Base-by-base conservation (phyloP, 345 rosid species). In the Rhodomyrtus tomentosa region DNA sequence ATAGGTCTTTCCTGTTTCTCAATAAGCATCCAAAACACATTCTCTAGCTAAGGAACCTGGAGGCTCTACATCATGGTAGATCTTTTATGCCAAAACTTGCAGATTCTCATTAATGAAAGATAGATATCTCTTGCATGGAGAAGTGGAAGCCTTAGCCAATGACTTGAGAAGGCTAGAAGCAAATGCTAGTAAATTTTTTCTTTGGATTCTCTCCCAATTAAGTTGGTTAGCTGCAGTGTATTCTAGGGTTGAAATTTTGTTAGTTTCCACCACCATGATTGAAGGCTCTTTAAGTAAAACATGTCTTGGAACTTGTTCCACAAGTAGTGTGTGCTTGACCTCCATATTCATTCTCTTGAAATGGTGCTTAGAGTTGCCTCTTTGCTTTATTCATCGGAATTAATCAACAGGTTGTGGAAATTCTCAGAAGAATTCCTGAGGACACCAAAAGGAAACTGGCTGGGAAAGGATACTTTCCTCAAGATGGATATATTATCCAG, bases 381-480 rank as follows among this genome's bases (percentile, higher is more conserved):
- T 27, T 56, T 74, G 24, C 48, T 53, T 18, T 32, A 52, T 22
- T 15, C 11, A 56, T 25, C 53, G 68, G 18, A 42, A 40, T 50
- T 40, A 24, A 68, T 81, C 81, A 74, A 81, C 85, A 95, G 98
- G 98, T 92, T 40, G 88, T 90, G 94, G 94, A 92, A 90, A 97
- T 97, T 55, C 89, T 97, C 49, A 95, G 89, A 91, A 92, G 89
- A 87, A 90, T 97, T 81, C 93, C 98, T 1, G 84, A 81, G 11
- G 95, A 95, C 54, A 91, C 98, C 48, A 91, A 92, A 87, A 94
- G 89, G 83, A 97, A 91, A 90, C 98, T 97, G 81, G 81, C 90
- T 68, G 91, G 90, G 50, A 97, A 94, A 88, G 99, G 98, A 81
- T 95, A 91, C 86, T 92, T 95, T 84, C 98, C 98, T 74, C 99